Conservation (phyloP, 2,329 filamentous ascomycete species). For the Calonectria leucothoes region DNA sequence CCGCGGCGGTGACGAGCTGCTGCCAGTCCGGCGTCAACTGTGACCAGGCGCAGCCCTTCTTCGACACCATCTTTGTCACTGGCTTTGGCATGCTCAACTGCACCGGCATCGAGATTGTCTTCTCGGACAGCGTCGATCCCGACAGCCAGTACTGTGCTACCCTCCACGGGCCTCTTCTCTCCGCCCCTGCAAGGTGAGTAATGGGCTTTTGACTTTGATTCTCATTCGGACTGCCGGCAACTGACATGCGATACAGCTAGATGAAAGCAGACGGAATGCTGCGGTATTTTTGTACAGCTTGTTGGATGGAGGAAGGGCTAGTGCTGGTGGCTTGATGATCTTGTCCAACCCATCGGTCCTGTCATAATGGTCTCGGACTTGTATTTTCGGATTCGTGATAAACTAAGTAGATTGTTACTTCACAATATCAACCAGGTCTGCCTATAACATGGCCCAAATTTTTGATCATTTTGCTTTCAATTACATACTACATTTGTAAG, state of each 20-base stretch:
- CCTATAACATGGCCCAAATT: neutral
- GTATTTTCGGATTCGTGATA: neutral
- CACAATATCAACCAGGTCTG: neutral
- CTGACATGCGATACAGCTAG: neutral
- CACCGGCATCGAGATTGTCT: neutral
- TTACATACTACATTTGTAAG: too few species aligned
- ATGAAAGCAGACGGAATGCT: neutral
- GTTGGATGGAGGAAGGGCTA: neutral
- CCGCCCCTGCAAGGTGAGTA: neutral
- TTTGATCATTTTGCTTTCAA: neutral
- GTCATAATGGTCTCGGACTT: neutral
- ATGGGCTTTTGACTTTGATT: neutral
- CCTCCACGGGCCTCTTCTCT: neutral
- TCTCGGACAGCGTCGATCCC: neutral
- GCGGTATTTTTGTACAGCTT: neutral
- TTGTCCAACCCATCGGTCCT: neutral
- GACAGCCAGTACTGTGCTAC: neutral
- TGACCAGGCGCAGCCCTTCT: neutral
- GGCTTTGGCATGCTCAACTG: neutral
- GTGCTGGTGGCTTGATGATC: neutral
- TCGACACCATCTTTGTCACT: neutral
- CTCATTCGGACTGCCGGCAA: neutral
- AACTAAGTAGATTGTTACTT: neutral
- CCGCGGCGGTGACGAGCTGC: neutral
- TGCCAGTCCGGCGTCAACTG: neutral